Evolutionary conservation across 202 grass and related monocot genomes (phyloP), one percentile per base, ranked within the genome.

Genomic region (Zoysia matrella): DNA sequence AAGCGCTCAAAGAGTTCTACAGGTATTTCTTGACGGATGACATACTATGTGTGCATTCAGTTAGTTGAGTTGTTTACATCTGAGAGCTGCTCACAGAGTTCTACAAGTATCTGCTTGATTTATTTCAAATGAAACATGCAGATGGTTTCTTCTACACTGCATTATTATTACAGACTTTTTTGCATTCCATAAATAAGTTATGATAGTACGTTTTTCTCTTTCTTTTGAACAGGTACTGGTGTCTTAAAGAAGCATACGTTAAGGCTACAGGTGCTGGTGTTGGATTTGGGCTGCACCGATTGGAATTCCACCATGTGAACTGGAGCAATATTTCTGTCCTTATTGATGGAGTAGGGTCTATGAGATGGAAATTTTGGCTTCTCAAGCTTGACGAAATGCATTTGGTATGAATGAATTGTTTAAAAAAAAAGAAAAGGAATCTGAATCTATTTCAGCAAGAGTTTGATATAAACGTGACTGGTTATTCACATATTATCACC

Each of bases 1-100:
- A 83, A 52, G 86, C 82, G 51, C 69, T 98, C 65, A 76, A 44
- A 62, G 85, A 92, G 47, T 93, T 98, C 63, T 94, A 87, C 86
- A 91, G 88, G 92, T 91, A 82, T 18, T 63, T 45, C 2, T 76
- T 63, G 47, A 6, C 51, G 36, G n/a, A 76, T 3, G 52, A 7
- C 53, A 2, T 14, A 2, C 3, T 3, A 57, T 57, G 54, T 4
- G 6, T 45, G 4, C 11, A 16, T 67, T 40, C 50, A 66, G 4
- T 73, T 39, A 4, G 7, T 66, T 67, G 41, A 10, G 4, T 65
- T 55, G n/a, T 12, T 50, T 52, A 10, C 69, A 45, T 67, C 4
- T 12, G 60, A 57, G 74, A 62, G 52, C 9, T 13, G 22, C n/a
- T 1, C 18, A 18, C 15, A 60, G n/a, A n/a, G n/a, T n/a, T n/a